Evolutionary conservation across 192 early-diverging fungal species (phyloP).

Genomic region (Podila epicladia): DNA sequence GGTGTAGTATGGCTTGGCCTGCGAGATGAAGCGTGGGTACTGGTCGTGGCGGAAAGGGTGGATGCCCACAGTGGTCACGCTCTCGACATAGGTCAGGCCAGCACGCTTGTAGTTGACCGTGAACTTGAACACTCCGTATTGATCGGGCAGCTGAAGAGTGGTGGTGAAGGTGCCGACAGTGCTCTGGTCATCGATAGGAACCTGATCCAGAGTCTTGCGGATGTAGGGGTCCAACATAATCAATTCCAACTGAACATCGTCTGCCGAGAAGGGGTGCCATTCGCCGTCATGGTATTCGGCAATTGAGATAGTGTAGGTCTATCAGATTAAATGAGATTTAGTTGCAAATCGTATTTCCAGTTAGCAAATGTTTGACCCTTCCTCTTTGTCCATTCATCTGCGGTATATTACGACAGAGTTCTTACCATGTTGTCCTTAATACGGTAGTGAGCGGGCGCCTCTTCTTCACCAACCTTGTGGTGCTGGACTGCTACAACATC

Average conservation of each 20-base stretch:
- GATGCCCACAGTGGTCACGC: slow-evolving; percentile 81
- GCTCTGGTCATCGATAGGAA: slow-evolving; percentile 32
- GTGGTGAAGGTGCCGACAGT: slow-evolving; percentile 55
- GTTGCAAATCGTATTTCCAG: background rate
- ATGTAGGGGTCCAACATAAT: slow-evolving; percentile 99
- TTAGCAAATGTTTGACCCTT: background rate
- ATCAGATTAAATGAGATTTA: background rate
- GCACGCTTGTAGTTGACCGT: slow-evolving; percentile 91
- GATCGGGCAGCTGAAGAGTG: slow-evolving; percentile 82
- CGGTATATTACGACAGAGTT: background rate
- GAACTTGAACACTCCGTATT: slow-evolving; percentile 98
- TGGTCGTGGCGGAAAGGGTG: slow-evolving; percentile 96
- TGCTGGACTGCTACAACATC: slow-evolving; percentile 72
- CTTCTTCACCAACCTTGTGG: slow-evolving; percentile 71
- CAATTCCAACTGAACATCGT: slow-evolving; percentile 90
- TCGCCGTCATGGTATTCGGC: slow-evolving; percentile 78
- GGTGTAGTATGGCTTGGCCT: slow-evolving; percentile 97
- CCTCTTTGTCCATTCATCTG: background rate
- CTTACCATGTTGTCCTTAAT: slow-evolving; percentile 90
- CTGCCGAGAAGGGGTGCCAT: slow-evolving; percentile 87
- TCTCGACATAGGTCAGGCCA: slow-evolving; percentile 81
- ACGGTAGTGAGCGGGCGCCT: slow-evolving; percentile 85
- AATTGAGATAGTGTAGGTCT: slow-evolving; percentile 86
- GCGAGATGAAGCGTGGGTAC: slow-evolving; percentile 90
- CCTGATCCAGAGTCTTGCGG: slow-evolving; percentile 72